A percentile compares a stretch with the other conserved stretches of the same genome.
phyloP scores from a whole-genome alignment of 441 rosid genomes.

The Eugenia klotzschiana region DNA sequence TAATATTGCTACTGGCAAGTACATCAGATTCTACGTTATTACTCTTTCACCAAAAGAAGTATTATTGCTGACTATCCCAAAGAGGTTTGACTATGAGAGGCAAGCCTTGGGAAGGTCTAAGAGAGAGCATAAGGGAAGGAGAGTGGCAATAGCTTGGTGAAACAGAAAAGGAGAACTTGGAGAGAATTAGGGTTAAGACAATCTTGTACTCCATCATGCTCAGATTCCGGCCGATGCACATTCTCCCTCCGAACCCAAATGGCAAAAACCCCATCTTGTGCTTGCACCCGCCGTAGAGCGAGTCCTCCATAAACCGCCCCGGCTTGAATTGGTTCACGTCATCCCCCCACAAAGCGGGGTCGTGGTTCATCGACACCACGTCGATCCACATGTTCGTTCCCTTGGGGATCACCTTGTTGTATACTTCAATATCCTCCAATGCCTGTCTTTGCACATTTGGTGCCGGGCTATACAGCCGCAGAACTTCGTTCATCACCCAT shows the following conservation, averaged over 20 bases:
- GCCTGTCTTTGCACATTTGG: not conserved
- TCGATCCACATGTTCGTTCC: not conserved
- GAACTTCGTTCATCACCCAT: not conserved
- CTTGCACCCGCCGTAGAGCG: not conserved
- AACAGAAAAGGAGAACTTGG: not conserved
- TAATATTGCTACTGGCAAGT: not conserved
- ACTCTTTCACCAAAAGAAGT: too few species aligned
- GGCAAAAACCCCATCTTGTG: not conserved
- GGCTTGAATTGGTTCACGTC: not conserved
- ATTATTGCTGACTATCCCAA: too few species aligned
- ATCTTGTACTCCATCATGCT: not conserved
- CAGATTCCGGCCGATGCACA: not conserved
- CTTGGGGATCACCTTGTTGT: not conserved
- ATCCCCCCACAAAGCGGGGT: not conserved
- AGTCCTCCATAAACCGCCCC: not conserved
- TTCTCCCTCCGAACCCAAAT: not conserved
- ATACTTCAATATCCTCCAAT: not conserved
- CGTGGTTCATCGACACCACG: not conserved
- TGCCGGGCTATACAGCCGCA: not conserved
- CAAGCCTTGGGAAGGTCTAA: not conserved
- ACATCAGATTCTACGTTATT: not conserved
- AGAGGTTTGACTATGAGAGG: too few species aligned
- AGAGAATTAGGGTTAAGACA: not conserved
- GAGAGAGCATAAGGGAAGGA: not conserved
- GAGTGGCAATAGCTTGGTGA: not conserved